Evolutionary conservation across 768 basidiomycete genomes (phyloP), one percentile per base, ranked within the genome.

Genomic region (Hysterangium stoloniferum): DNA sequence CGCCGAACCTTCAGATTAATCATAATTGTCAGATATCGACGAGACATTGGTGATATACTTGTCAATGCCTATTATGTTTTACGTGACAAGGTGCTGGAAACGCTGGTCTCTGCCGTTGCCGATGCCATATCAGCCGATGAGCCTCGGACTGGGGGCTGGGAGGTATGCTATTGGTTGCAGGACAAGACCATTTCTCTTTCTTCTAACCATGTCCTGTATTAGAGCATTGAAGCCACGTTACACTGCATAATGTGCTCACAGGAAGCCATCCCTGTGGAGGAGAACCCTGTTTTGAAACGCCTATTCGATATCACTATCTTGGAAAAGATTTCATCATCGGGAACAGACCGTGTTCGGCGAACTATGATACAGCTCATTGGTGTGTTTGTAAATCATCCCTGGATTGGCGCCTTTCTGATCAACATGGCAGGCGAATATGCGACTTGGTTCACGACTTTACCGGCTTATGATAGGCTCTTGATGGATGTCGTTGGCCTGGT

Each of bases 1-100:
- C n/a, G n/a, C n/a, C n/a, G n/a, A 93, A 92, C 57, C 87, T 88
- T 86, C 90, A 66, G 48, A 83, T 71, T 17, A n/a, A 58, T 89
- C 86, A 20, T 95, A 84, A 59, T 96, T 72, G 54, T 8, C 56
- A 89, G 87, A 25, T 91, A 88, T 66, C 79, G 89, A 57, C 69
- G 87, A 54, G 89, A 92, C 52, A 79, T 89, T 20, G 90, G 88
- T 0, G 89, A 93, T 65, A 87, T 86, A 1, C 72, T 93, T 11
- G 83, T 92, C 54, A 92, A 92, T 57, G 87, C 89, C 86, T 91
- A 66, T 48, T 84, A 71, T 17, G n/a, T 59, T 89, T 86, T 96
- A 2, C 80, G 91, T 34, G 80, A 87, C 45, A 82, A 90, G 45
- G 85, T 95, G 80, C 72, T 95, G 28, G 74, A 70, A 0, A 84